These are phyloP conservation scores for Chrysopogon serrulatus DNA, from an alignment of 176 grass and related monocot genomes.

Conservation along the genomic window DNA sequence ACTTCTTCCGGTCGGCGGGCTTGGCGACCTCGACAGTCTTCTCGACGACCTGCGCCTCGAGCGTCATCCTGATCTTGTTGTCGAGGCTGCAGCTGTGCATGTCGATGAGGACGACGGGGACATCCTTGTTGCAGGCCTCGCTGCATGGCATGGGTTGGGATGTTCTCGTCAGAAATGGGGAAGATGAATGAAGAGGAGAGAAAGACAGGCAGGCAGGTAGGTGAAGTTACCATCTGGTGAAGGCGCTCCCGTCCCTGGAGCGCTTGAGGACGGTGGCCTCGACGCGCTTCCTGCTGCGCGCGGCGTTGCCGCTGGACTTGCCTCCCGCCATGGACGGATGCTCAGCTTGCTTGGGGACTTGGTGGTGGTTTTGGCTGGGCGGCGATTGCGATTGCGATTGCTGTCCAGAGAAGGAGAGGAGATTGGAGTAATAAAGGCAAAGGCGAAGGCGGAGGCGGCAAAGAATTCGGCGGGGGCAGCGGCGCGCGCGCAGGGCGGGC, in stretches of 20 bases:
- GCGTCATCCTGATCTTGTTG: constrained; percentile 66
- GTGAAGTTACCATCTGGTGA: constrained; percentile 57
- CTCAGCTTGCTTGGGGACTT: background rate
- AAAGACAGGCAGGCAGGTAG: too few relatives aligned
- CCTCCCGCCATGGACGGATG: constrained; percentile 38
- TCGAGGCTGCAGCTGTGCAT: constrained; percentile 94
- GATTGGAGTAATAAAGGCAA: background rate
- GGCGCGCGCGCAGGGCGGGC: background rate
- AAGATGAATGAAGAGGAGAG: too few relatives aligned
- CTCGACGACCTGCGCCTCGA: constrained; percentile 82
- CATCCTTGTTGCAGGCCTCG: constrained; percentile 81
- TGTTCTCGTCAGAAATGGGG: background rate
- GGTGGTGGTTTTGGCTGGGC: background rate
- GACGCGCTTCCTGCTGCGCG: constrained; percentile 63
- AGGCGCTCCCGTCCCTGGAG: constrained; percentile 85
- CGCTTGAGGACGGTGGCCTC: constrained; percentile 73
- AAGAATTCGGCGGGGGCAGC: background rate
- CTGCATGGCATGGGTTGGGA: constrained; percentile 5
- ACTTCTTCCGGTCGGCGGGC: constrained; percentile 42
- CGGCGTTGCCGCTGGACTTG: constrained; percentile 28
- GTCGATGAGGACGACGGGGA: constrained; percentile 82
- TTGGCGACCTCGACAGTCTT: constrained; percentile 50
- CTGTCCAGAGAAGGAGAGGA: background rate
- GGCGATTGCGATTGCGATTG: background rate
- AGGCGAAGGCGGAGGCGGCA: too few relatives aligned